Conservation (phyloP, 495 filamentous ascomycete species). For the Hypoxylon rickii region DNA sequence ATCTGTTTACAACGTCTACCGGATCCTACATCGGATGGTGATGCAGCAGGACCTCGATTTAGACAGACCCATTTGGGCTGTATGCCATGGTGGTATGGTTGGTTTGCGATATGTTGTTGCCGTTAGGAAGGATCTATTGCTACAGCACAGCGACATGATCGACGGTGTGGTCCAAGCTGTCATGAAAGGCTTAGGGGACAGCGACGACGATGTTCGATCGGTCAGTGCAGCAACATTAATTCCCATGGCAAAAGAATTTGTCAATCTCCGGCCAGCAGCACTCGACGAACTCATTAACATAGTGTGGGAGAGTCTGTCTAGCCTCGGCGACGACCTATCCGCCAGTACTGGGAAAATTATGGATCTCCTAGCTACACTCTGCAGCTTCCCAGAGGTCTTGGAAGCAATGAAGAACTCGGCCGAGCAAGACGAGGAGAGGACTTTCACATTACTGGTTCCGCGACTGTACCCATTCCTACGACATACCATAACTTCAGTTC, state of each 20-base stretch:
- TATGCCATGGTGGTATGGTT: slow-evolving; percentile 98
- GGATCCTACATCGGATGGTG: slow-evolving; percentile 80
- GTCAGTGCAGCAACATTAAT: slow-evolving; percentile 96
- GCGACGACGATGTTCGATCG: slow-evolving; percentile 93
- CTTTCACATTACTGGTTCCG: slow-evolving; percentile 89
- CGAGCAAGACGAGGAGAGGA: slow-evolving; percentile 76
- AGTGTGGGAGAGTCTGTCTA: slow-evolving; percentile 96
- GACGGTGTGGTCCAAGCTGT: slow-evolving; percentile 91
- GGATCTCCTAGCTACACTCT: slow-evolving; percentile 94
- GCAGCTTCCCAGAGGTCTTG: slow-evolving; percentile 89
- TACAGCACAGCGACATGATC: slow-evolving; percentile 80
- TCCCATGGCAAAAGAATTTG: slow-evolving; percentile 92
- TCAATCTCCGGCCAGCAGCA: slow-evolving; percentile 74
- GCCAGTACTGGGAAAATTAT: slow-evolving; percentile 97
- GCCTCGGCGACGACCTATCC: slow-evolving; percentile 92
- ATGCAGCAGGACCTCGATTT: slow-evolving; percentile 83
- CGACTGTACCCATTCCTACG: slow-evolving; percentile 94
- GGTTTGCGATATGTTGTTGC: slow-evolving; percentile 93
- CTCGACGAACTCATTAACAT: slow-evolving; percentile 85
- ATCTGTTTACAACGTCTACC: slow-evolving; percentile 80
- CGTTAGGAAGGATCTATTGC: slow-evolving; percentile 86
- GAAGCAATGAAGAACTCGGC: slow-evolving; percentile 94
- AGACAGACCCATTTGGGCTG: slow-evolving; percentile 79
- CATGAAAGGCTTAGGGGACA: slow-evolving; percentile 90
- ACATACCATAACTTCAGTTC: slow-evolving; percentile 94